phyloP scores from a whole-genome alignment of 2,329 filamentous ascomycete genomes.

The Acarospora socialis region DNA sequence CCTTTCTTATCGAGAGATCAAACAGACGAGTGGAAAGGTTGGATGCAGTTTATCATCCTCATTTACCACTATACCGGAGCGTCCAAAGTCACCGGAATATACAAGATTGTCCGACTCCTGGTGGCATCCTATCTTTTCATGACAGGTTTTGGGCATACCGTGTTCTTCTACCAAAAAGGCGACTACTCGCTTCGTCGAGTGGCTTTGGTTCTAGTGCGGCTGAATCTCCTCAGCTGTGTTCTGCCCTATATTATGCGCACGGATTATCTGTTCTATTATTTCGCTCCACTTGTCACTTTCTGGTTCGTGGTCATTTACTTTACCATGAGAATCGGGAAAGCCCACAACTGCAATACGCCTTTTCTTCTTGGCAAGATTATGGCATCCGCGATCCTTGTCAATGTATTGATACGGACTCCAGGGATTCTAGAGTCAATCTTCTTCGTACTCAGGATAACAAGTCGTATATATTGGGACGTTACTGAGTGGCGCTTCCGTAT shows the following conservation, averaged over 20 bases:
- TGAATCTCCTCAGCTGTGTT: slow-evolving; percentile 41
- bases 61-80: slow-evolving; percentile 46
- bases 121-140: slow-evolving; percentile 48
- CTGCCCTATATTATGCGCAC: slow-evolving; percentile 44
- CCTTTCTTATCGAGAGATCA: slow-evolving; percentile 39
- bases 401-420: slow-evolving; percentile 17
- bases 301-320: slow-evolving; percentile 47
- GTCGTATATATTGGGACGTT: slow-evolving; percentile 35
- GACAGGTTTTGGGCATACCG: slow-evolving; percentile 46
- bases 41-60: slow-evolving; percentile 44
- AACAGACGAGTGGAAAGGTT: slow-evolving; percentile 52
- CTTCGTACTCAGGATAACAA: slow-evolving; percentile 26
- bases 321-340: slow-evolving; percentile 32
- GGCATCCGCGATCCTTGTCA: slow-evolving; percentile 26
- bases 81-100: slow-evolving; percentile 36
- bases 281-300: slow-evolving; percentile 44
- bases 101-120: slow-evolving; percentile 40
- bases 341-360: slow-evolving; percentile 29
- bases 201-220: slow-evolving; percentile 38
- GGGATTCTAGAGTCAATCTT: slow-evolving; percentile 31
- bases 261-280: slow-evolving; percentile 43
- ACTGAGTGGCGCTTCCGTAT: slow-evolving; percentile 38
- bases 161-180: slow-evolving; percentile 41
- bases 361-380: slow-evolving; percentile 36
- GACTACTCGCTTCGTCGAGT: slow-evolving; percentile 44